phyloP scores from a whole-genome alignment of 1,284 basidiomycete genomes.

The Wallemia mellicola region DNA sequence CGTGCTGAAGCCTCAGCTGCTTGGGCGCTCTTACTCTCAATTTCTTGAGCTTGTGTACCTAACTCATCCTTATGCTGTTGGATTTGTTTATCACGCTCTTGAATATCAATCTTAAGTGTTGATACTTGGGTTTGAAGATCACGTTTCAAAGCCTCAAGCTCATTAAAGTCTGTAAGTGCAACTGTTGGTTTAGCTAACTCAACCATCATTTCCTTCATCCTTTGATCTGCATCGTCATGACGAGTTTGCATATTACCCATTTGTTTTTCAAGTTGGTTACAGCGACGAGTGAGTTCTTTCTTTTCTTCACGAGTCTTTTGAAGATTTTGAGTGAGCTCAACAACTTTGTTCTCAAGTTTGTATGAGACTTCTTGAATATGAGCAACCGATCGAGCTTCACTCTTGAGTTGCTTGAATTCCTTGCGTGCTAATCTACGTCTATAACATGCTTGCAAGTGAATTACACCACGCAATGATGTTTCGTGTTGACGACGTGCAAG shows the following conservation, averaged over 20 bases:
- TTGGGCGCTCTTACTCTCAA: conserved; percentile 16
- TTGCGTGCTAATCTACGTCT: conserved; percentile 64
- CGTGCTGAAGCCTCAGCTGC: conserved; percentile 19
- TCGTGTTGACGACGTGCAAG: not conserved
- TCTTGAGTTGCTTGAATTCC: conserved; percentile 49
- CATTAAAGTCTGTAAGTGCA: conserved; percentile 42
- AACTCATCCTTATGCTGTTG: conserved; percentile 51
- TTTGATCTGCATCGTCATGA: conserved; percentile 61
- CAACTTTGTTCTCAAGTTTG: conserved; percentile 93
- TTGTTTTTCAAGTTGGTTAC: conserved; percentile 54
- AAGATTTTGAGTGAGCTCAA: conserved; percentile 86
- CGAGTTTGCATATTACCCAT: conserved; percentile 54
- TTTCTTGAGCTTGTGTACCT: conserved; percentile 30
- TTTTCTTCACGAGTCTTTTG: conserved; percentile 78
- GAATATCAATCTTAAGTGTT: conserved; percentile 47
- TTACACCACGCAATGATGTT: conserved; percentile 21
- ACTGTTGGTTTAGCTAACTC: conserved; percentile 42
- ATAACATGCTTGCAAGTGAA: conserved; percentile 71
- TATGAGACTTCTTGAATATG: conserved; percentile 99
- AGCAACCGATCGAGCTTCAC: conserved; percentile 81
- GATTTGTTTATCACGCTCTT: conserved; percentile 61
- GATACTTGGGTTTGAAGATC: conserved; percentile 19
- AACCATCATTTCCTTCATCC: conserved; percentile 39
- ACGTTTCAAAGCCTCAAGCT: conserved; percentile 41
- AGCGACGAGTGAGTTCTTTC: conserved; percentile 46